phyloP scores from a whole-genome alignment of 805 yeast genomes.

The Blastobotrys americana region DNA sequence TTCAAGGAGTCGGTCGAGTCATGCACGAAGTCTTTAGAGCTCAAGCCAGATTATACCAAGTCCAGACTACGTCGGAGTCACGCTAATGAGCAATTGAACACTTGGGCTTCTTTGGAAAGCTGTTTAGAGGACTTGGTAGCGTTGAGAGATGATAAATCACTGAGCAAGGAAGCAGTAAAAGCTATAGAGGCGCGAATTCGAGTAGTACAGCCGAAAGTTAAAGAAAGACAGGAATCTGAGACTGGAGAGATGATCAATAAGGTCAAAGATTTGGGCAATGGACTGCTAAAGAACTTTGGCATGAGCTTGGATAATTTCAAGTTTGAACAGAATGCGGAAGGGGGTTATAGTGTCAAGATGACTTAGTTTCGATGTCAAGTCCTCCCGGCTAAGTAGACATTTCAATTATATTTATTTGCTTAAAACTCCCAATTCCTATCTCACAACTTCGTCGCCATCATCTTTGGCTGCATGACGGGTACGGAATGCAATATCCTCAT shows the following conservation, averaged over 20 bases:
- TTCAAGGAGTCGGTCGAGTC: slow-evolving; percentile 15
- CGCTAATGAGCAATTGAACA: slow-evolving; percentile 38
- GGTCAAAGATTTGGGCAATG: slow-evolving; percentile 29
- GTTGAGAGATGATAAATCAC: slow-evolving; percentile 5
- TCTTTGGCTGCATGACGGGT: neutral
- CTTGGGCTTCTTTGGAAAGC: slow-evolving; percentile 25
- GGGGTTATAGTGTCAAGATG: slow-evolving; percentile 19
- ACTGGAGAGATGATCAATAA: slow-evolving; percentile 28
- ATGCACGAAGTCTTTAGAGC: slow-evolving; percentile 40
- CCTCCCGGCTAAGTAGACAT: neutral
- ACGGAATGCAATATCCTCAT: no score
- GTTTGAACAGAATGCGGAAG: slow-evolving; percentile 13
- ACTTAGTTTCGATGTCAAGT: neutral
- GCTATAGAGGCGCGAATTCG: slow-evolving; percentile 5
- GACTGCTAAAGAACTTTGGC: slow-evolving; percentile 27
- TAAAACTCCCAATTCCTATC: neutral
- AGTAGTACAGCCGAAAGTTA: slow-evolving; percentile 17
- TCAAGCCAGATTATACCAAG: slow-evolving; percentile 56
- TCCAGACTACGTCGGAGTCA: slow-evolving; percentile 73
- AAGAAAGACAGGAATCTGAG: slow-evolving; percentile 23
- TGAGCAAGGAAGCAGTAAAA: slow-evolving; percentile 1
- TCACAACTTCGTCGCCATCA: neutral
- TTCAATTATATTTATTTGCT: neutral
- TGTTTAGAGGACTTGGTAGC: slow-evolving; percentile 22
- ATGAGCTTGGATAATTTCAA: slow-evolving; percentile 28